phyloP scores from a whole-genome alignment of 805 yeast species.

The Candida incommunis region DNA sequence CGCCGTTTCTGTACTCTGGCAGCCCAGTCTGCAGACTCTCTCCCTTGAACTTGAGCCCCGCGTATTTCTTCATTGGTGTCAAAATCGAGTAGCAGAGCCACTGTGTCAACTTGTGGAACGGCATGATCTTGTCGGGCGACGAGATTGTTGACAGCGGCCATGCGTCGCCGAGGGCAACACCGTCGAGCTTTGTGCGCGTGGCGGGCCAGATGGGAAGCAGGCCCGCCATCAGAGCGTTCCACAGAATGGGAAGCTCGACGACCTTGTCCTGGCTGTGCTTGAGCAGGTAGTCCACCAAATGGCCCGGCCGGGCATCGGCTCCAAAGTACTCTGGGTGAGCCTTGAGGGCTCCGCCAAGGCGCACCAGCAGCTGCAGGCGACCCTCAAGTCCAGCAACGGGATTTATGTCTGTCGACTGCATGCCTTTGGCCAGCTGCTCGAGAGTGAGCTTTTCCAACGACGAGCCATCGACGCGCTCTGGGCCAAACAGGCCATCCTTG shows the following conservation, averaged over 20 bases:
- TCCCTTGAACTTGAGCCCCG: constrained; percentile 29
- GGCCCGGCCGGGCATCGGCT: constrained; percentile 36
- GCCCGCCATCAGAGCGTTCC: constrained; percentile 45
- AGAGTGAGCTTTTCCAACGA: constrained; percentile 25
- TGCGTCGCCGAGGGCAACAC: constrained; percentile 45
- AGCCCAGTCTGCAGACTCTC: constrained; percentile 36
- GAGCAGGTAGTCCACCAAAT: constrained; percentile 33
- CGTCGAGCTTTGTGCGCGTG: constrained; percentile 37
- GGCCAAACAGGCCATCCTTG: constrained; percentile 31
- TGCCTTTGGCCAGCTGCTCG: constrained; percentile 25
- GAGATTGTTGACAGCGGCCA: constrained; percentile 27
- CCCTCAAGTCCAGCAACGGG: constrained; percentile 44
- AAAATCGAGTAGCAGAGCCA: constrained; percentile 52
- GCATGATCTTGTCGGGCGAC: constrained; percentile 29
- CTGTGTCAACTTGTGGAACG: constrained; percentile 54
- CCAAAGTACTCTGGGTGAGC: constrained; percentile 31
- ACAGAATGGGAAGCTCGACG: constrained; percentile 34
- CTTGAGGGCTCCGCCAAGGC: constrained; percentile 33
- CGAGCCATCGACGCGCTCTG: constrained; percentile 30
- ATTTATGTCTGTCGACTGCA: constrained; percentile 36
- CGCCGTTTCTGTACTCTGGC: constrained; percentile 55
- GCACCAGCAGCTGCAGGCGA: constrained; percentile 30
- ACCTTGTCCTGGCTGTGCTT: constrained; percentile 11
- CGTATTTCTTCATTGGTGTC: constrained; percentile 32
- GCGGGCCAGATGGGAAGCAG: constrained; percentile 48